A percentile compares a stretch with the other conserved stretches of the same genome.
Conservation (phyloP, 345 rosid species). For the Gossypium stocksii region DNA sequence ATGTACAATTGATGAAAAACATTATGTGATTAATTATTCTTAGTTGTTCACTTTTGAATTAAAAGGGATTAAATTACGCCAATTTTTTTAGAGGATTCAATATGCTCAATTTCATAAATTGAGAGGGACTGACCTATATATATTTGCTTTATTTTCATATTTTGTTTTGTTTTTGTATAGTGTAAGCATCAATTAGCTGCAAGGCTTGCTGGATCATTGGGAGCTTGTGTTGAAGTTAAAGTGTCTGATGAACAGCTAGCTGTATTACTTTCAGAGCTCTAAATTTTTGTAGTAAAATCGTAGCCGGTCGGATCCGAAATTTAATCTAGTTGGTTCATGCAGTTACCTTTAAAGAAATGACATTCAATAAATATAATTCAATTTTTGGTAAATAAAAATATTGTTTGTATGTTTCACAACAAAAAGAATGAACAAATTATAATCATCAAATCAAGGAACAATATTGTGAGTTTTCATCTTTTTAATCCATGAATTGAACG, state of each 20-base stretch:
- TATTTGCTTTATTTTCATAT: constrained; percentile 1
- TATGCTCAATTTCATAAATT: too few relatives aligned
- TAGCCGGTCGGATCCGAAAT: background rate
- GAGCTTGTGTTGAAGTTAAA: constrained; percentile 44
- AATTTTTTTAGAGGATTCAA: too few relatives aligned
- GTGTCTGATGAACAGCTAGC: constrained; percentile 77
- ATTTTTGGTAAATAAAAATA: background rate
- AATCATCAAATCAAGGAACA: constrained; percentile 19
- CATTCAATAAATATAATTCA: too few relatives aligned
- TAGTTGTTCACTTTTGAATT: too few relatives aligned
- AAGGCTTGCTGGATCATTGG: constrained; percentile 62
- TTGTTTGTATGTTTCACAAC: background rate
- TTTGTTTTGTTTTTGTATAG: constrained; percentile 26
- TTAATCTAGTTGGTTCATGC: background rate
- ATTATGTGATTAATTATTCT: too few relatives aligned
- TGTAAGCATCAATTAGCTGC: constrained; percentile 93
- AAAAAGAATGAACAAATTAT: background rate
- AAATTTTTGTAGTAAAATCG: background rate
- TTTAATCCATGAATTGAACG: constrained; percentile 29
- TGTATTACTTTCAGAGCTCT: constrained; percentile 53
- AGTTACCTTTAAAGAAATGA: background rate
- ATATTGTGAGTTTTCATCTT: constrained; percentile 22
- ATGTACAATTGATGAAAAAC: too few relatives aligned
- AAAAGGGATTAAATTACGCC: too few relatives aligned
- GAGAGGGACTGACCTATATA: too few relatives aligned